A percentile compares a stretch with the other conserved stretches of the same genome.
Evolutionary conservation across 768 basidiomycete genomes (phyloP).

Genomic region (Lactarius hatsudake): DNA sequence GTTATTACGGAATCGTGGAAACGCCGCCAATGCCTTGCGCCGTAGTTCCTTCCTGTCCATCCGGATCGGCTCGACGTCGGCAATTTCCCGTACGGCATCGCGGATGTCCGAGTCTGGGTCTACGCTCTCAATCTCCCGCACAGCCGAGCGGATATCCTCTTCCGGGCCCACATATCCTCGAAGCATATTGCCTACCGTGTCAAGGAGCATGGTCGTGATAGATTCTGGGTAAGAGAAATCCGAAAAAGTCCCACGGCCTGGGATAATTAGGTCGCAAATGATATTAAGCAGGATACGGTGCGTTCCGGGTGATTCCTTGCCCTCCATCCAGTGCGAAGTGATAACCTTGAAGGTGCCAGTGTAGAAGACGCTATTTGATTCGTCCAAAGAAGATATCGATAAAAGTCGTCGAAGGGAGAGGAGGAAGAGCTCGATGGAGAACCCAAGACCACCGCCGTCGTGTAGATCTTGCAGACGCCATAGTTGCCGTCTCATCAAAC

Average conservation of each 20-base stretch:
- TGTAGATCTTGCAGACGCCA: conserved; percentile 10
- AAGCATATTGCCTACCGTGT: neutral
- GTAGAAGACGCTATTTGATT: neutral
- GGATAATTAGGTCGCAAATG: conserved; percentile 9
- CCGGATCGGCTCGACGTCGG: too few relatives aligned
- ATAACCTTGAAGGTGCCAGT: neutral
- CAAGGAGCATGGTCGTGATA: neutral
- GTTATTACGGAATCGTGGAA: too few relatives aligned
- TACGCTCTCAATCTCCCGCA: neutral
- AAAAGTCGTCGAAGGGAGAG: conserved; percentile 1
- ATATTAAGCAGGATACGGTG: conserved; percentile 4
- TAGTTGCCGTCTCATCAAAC: neutral
- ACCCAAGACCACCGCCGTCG: neutral
- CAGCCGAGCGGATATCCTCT: neutral
- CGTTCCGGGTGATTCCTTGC: conserved; percentile 1
- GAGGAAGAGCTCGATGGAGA: conserved; percentile 8
- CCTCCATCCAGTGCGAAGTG: neutral
- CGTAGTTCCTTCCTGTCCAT: too few relatives aligned
- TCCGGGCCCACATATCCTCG: neutral
- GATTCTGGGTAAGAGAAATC: neutral
- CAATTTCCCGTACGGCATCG: too few relatives aligned
- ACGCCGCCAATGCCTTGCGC: too few relatives aligned
- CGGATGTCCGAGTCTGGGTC: too few relatives aligned
- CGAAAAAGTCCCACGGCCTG: conserved; percentile 6
- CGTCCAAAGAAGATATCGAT: neutral